Percentiles rank a stretch among this genome's conserved stretches.
phyloP scores from a whole-genome alignment of 2,329 filamentous ascomycete species.

The Fusarium chuoi region DNA sequence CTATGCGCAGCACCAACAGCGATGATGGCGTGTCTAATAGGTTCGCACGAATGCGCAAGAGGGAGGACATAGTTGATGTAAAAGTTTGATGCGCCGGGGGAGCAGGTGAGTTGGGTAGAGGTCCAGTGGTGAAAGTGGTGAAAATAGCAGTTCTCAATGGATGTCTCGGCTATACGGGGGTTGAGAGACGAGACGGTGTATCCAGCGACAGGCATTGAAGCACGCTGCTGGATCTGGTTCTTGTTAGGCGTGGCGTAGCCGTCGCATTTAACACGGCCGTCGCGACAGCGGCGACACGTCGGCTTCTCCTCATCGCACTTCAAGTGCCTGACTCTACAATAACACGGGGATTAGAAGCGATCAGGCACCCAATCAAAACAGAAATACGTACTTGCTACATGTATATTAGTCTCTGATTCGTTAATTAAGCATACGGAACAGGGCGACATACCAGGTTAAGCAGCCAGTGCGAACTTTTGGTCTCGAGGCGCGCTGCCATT shows the following conservation, averaged over 20 bases:
- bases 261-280: constrained; percentile 33
- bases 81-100: constrained; percentile 21
- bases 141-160: constrained; percentile 29
- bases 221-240: background rate
- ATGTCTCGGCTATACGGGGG: constrained; percentile 2
- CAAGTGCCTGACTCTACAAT: constrained; percentile 32
- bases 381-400: background rate
- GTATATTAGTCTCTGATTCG: background rate
- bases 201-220: background rate
- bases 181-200: constrained; percentile 3
- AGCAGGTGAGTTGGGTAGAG: constrained; percentile 20
- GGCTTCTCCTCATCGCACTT: constrained; percentile 46
- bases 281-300: constrained; percentile 32
- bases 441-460: constrained; percentile 32
- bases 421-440: background rate
- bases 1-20: constrained; percentile 34
- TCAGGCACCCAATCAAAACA: accelerated
- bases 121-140: constrained; percentile 38
- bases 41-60: constrained; percentile 25
- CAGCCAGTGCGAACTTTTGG: constrained; percentile 38
- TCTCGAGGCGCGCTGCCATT: constrained; percentile 25
- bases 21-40: constrained; percentile 18
- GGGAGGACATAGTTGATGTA: constrained; percentile 24
- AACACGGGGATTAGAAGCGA: background rate
- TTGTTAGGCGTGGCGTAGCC: constrained; percentile 28